Conservation (phyloP, 352 stramenopile species). For the Globisporangium polare region DNA sequence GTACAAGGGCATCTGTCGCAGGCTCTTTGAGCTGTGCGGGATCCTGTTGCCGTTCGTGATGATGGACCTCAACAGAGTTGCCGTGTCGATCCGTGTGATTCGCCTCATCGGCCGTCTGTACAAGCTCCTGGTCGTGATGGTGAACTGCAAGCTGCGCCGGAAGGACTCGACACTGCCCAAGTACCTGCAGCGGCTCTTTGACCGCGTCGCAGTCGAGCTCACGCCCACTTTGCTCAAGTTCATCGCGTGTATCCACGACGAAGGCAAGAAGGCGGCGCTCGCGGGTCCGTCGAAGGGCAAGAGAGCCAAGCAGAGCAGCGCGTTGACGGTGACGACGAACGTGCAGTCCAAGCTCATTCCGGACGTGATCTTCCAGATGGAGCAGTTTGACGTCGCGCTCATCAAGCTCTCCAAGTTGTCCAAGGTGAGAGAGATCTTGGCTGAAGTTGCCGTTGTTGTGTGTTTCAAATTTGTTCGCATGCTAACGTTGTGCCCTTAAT, state of each 20-base stretch:
- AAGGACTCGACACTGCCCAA: constrained; percentile 38
- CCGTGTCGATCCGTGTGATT: constrained; percentile 36
- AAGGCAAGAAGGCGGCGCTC: constrained; percentile 24
- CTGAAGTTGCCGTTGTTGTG: background rate
- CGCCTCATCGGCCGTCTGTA: constrained; percentile 41
- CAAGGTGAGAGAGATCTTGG: constrained; percentile 24
- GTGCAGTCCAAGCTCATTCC: constrained; percentile 56
- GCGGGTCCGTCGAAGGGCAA: constrained; percentile 10
- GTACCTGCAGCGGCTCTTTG: constrained; percentile 44
- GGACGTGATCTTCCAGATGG: constrained; percentile 61
- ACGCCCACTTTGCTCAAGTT: constrained; percentile 44
- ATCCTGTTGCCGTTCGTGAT: constrained; percentile 40
- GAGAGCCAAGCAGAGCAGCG: constrained; percentile 5
- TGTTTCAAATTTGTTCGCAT: background rate
- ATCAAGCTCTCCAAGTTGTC: constrained; percentile 67
- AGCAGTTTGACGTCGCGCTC: constrained; percentile 62
- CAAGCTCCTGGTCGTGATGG: constrained; percentile 41
- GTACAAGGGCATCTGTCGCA: constrained; percentile 31
- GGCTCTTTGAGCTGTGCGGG: constrained; percentile 32
- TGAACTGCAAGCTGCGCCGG: constrained; percentile 37
- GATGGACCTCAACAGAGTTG: constrained; percentile 35
- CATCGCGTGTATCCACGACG: constrained; percentile 47
- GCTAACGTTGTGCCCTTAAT: background rate
- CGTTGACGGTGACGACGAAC: constrained; percentile 5
- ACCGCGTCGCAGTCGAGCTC: constrained; percentile 36